Conservation (phyloP, 805 yeast genomes). For the Brettanomyces anomalus region DNA sequence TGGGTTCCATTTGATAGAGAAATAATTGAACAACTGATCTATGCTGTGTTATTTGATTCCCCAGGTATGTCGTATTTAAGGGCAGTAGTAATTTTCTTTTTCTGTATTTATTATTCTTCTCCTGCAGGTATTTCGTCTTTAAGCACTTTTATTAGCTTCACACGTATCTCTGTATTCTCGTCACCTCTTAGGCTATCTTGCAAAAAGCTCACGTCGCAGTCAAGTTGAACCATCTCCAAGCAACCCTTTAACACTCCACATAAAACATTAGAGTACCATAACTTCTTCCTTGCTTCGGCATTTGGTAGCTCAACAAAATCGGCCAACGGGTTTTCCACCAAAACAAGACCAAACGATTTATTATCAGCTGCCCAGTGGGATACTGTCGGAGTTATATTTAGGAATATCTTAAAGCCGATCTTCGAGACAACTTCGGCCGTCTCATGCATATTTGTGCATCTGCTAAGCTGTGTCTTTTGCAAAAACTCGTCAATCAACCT, state of each 20-base stretch:
- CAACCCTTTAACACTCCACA: constrained; percentile 91
- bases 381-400: constrained; percentile 65
- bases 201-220: constrained; percentile 73
- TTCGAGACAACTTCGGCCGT: constrained; percentile 83
- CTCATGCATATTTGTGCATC: constrained; percentile 73
- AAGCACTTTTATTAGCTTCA: constrained; percentile 60
- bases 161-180: constrained; percentile 66
- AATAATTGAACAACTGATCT: neutral
- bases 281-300: constrained; percentile 60
- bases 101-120: constrained; percentile 50
- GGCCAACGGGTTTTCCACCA: constrained; percentile 83
- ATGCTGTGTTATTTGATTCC: neutral
- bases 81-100: neutral
- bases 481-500: constrained; percentile 88
- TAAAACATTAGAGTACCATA: constrained; percentile 89
- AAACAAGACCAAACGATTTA: constrained; percentile 60
- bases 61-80: neutral
- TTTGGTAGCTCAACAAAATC: constrained; percentile 93
- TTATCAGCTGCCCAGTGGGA: constrained; percentile 69
- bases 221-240: constrained; percentile 90
- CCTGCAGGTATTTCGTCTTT: constrained; percentile 98
- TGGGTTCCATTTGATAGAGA: neutral
- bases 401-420: constrained; percentile 83
- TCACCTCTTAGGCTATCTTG: constrained; percentile 81
- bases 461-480: constrained; percentile 75